Base-by-base conservation (phyloP, 2,329 filamentous ascomycete species). In the Arachnopeziza araneosa region DNA sequence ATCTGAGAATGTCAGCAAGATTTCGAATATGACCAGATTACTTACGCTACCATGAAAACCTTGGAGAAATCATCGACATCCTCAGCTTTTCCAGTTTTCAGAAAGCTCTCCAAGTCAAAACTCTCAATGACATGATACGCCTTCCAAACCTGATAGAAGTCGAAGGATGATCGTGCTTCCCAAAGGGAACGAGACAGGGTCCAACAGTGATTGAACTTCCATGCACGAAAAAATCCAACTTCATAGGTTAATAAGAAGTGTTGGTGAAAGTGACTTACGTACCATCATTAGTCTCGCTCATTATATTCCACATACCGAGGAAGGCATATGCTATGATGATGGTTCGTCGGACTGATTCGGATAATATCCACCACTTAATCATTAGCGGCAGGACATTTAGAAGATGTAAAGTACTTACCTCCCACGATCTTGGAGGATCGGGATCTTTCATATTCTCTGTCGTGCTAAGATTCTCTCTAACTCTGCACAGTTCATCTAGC, bases 291-390 rank as follows among this genome's bases (percentile, higher is more conserved):
- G 26, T 59, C 50, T 56, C 36, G 50, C 44, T 55, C 56, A 72
- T 63, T 56, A 72, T 56, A 21, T 65, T 63, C 50, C 69, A 74
- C 0, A 74, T 36, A 17, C 60, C 56, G 9, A 73, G 55, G 55
- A 72, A 63, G 2, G 67, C 64, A 58, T 73, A 68, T n/a, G 69
- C 63, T 56, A 74, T 70, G 7, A 73, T 24, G 36, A 73, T 68
- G 1, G 72, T 74, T 57, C 72, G 67, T 4, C 71, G 67, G 19
- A 74, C 59, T 14, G 68, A 73, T 58, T 74, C 72, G 55, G 70
- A 68, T 32, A 74, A 74, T 55, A 73, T 70, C 72, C 72, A 74
- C 62, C 67, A 64, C 72, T 74, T n/a, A 19, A 21, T 12, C 30
- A 48, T 61, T 50, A 61, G 56, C 24, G 32, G 56, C n/a, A 48